Percentiles rank a stretch among this genome's conserved stretches.
phyloP scores from a whole-genome alignment of 192 early-diverging fungal genomes.

The Entophlyctis helioformis region DNA sequence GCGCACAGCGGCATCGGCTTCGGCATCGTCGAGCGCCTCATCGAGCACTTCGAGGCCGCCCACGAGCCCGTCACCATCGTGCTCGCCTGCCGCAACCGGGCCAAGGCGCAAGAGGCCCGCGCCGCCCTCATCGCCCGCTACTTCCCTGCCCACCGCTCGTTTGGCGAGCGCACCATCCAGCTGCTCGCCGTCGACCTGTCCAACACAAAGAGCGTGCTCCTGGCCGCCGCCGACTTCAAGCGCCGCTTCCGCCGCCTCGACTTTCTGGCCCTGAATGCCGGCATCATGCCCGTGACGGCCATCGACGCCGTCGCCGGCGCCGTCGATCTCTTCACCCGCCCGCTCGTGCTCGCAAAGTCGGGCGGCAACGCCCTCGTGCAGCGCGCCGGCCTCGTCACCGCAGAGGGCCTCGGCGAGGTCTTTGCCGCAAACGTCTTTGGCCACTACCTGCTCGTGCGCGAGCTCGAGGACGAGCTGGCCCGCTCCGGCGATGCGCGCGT shows the following conservation, averaged over 20 bases:
- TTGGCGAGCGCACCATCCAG: conserved; percentile 5
- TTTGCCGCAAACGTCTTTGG: conserved; percentile 44
- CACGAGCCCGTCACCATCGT: conserved; percentile 10
- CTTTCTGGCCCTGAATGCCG: conserved; percentile 34
- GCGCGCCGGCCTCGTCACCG: conserved; percentile 15
- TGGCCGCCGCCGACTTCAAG: conserved; percentile 18
- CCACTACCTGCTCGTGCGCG: conserved; percentile 28
- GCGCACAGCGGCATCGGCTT: conserved; percentile 24
- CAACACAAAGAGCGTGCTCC: conserved; percentile 13
- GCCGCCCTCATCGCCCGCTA: conserved; percentile 6
- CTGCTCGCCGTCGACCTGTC: conserved; percentile 21
- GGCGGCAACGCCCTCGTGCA: conserved; percentile 31
- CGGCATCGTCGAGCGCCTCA: conserved; percentile 17
- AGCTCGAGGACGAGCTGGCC: conserved; percentile 4
- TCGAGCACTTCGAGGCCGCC: conserved; percentile 6
- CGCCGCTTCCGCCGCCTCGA: conserved; percentile 17
- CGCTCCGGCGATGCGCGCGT: conserved; percentile 7
- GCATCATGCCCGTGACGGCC: conserved; percentile 20
- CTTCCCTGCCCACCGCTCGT: background rate
- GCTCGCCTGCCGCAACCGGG: conserved; percentile 23
- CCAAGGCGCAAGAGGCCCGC: conserved; percentile 17
- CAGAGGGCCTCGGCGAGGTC: conserved; percentile 24
- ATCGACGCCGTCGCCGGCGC: conserved; percentile 12
- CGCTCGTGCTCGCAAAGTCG: conserved; percentile 24
- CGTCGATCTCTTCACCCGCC: conserved; percentile 13